Evolutionary conservation across 306 rosid species (phyloP).

Genomic region (Rubus idaeus): DNA sequence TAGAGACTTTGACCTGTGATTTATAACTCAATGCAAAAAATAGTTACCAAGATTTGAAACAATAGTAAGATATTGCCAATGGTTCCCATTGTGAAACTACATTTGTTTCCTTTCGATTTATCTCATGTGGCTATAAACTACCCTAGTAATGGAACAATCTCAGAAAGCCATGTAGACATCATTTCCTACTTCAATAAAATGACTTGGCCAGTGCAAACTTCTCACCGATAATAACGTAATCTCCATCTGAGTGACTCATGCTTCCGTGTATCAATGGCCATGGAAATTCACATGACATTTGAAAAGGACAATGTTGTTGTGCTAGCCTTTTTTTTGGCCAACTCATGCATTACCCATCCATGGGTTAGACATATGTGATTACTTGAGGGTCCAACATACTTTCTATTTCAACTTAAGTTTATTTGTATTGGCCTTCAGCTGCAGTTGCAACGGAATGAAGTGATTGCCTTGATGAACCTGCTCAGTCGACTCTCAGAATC

Average conservation of each 20-base stretch:
- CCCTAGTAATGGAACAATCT: neutral
- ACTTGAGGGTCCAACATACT: neutral
- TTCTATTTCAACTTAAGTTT: neutral
- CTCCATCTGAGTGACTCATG: neutral
- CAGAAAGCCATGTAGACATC: neutral
- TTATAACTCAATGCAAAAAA: neutral
- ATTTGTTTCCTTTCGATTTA: neutral
- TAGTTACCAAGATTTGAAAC: neutral
- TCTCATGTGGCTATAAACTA: neutral
- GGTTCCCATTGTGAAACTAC: neutral
- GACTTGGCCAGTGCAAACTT: neutral
- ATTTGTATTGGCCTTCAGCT: conserved; percentile 46
- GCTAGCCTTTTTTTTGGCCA: neutral
- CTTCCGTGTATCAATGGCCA: neutral
- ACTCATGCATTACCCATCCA: neutral
- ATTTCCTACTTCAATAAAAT: neutral
- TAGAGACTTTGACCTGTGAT: neutral
- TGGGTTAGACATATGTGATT: conserved; percentile 9
- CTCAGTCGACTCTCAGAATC: conserved; percentile 93
- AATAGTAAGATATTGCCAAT: neutral
- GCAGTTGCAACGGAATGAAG: conserved; percentile 92
- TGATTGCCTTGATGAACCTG: conserved; percentile 82
- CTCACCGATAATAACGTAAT: neutral
- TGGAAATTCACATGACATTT: neutral
- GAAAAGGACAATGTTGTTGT: neutral